phyloP scores from a whole-genome alignment of 306 rosid species.

The Dryas drummondii region DNA sequence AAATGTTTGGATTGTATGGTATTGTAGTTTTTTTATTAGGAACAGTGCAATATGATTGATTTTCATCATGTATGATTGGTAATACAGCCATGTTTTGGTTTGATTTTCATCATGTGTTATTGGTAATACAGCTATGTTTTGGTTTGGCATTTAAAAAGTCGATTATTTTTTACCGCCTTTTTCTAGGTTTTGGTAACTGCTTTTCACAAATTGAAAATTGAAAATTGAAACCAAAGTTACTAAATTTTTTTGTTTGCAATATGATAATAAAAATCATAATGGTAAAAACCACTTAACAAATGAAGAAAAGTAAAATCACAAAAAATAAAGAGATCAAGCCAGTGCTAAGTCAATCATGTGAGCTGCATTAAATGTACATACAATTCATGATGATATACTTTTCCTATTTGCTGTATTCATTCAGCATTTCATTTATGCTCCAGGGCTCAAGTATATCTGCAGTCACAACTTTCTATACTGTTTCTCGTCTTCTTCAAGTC shows the following conservation, averaged over 20 bases:
- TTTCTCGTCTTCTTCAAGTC: slow-evolving; percentile 76
- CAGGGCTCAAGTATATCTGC: slow-evolving; percentile 66
- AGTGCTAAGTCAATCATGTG: background rate
- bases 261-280: background rate
- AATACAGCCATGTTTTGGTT: background rate
- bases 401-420: slow-evolving; percentile 27
- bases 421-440: slow-evolving; percentile 27
- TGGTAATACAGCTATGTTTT: background rate
- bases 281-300: background rate
- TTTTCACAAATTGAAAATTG: background rate
- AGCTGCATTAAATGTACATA: background rate
- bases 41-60: background rate
- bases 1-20: background rate
- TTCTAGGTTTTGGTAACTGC: background rate
- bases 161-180: background rate
- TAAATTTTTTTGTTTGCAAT: background rate
- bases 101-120: background rate
- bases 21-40: background rate
- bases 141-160: background rate
- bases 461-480: slow-evolving; percentile 52
- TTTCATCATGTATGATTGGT: background rate
- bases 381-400: slow-evolving; percentile 1
- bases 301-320: background rate
- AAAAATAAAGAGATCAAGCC: background rate
- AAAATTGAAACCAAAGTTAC: background rate